A percentile compares a stretch with the other conserved stretches of the same genome.
Evolutionary conservation across 2,329 filamentous ascomycete genomes (phyloP).

Genomic region (Karstenula rhodostoma): DNA sequence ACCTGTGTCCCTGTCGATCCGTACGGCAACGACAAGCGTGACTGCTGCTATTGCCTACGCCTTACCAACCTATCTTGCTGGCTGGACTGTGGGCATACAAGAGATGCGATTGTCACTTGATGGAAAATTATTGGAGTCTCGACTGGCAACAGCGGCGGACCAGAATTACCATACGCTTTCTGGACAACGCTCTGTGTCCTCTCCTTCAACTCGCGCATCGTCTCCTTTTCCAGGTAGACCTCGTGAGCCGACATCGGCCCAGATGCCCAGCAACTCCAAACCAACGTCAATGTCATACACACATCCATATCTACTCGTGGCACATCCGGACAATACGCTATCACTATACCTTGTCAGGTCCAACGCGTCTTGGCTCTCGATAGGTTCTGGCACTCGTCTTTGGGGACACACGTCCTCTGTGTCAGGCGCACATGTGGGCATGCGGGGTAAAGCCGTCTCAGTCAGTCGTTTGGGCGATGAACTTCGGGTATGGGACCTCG

Average conservation of each 20-base stretch:
- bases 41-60: constrained; percentile 90
- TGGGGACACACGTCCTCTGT: constrained; percentile 95
- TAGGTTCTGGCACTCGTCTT: constrained; percentile 77
- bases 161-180: constrained; percentile 55
- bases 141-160: constrained; percentile 60
- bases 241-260: constrained; percentile 30
- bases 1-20: constrained; percentile 83
- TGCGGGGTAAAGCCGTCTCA: constrained; percentile 88
- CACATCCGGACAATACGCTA: constrained; percentile 86
- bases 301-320: constrained; percentile 86
- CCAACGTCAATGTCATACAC: constrained; percentile 63
- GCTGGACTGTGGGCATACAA: constrained; percentile 92
- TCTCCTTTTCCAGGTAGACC: constrained; percentile 35
- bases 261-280: constrained; percentile 42
- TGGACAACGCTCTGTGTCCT: constrained; percentile 34
- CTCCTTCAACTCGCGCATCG: constrained; percentile 36
- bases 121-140: constrained; percentile 59
- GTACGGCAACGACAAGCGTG: constrained; percentile 69
- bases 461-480: constrained; percentile 78
- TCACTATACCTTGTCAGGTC: constrained; percentile 84
- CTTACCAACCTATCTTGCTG: constrained; percentile 75
- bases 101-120: constrained; percentile 74
- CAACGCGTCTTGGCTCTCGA: constrained; percentile 68
- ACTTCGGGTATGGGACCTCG: constrained; percentile 84
- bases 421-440: constrained; percentile 82